Conservation (phyloP, 1,284 basidiomycete species). For the Ceratobasidium sp. region DNA sequence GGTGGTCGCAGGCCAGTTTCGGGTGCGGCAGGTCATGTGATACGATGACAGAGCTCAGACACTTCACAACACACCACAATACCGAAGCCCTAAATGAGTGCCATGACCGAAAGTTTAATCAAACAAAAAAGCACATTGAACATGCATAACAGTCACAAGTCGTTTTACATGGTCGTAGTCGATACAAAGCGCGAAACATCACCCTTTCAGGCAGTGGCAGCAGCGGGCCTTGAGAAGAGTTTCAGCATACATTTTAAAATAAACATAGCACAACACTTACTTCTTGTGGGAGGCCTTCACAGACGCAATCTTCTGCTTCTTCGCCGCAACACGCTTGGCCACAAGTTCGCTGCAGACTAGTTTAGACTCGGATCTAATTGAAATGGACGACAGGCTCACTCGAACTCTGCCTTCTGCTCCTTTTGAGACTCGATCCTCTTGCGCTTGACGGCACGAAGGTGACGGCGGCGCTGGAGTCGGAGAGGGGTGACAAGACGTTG, state of each 20-base stretch:
- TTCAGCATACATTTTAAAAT: not conserved
- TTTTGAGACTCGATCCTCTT: conserved; percentile 92
- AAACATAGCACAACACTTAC: conserved; percentile 50
- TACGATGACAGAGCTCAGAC: not conserved
- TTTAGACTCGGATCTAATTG: conserved; percentile 6
- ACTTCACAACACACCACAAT: not conserved
- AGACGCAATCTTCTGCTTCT: conserved; percentile 88
- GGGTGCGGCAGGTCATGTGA: not conserved
- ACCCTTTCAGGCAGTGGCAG: conserved; percentile 31
- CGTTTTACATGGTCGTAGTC: conserved; percentile 35
- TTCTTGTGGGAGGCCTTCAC: conserved; percentile 79
- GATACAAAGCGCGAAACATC: conserved; percentile 20
- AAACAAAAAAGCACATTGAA: conserved; percentile 38
- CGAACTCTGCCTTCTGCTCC: conserved; percentile 95
- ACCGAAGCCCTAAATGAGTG: conserved; percentile 9
- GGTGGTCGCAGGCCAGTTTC: not conserved
- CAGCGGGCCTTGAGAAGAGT: conserved; percentile 1
- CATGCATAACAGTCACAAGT: conserved; percentile 44
- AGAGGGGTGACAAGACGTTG: conserved; percentile 94
- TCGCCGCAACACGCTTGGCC: conserved; percentile 92
- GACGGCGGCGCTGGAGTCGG: conserved; percentile 97
- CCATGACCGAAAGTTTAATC: conserved; percentile 35
- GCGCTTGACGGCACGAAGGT: conserved; percentile 91
- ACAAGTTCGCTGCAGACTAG: conserved; percentile 72
- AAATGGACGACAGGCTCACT: conserved; percentile 62